These are phyloP conservation scores for Calycina herbarum DNA, from an alignment of 2,329 filamentous ascomycete species.

Conservation along the genomic window DNA sequence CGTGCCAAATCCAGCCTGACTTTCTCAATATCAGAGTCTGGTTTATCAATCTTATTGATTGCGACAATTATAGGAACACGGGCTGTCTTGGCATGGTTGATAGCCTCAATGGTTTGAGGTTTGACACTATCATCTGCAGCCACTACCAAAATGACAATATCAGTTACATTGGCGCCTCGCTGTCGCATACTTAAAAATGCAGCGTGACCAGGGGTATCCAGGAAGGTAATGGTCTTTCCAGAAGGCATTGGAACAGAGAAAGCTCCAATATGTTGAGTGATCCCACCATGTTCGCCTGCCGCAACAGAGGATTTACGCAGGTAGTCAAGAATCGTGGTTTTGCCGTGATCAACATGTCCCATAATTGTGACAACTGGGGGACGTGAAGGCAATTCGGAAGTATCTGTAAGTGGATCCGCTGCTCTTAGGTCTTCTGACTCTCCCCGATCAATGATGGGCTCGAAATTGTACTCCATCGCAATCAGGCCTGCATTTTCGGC, in stretches of 20 bases:
- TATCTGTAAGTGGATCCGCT: conserved; percentile 67
- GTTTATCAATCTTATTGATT: conserved; percentile 95
- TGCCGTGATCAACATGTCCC: conserved; percentile 98
- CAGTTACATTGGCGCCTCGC: conserved; percentile 91
- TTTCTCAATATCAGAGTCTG: conserved; percentile 73
- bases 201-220: conserved; percentile 94
- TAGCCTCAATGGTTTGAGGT: conserved; percentile 92
- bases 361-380: conserved; percentile 98
- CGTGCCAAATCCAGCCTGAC: conserved; percentile 86
- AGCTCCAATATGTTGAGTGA: conserved; percentile 97
- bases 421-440: conserved; percentile 70
- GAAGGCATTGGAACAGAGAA: conserved; percentile 87
- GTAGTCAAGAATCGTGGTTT: conserved; percentile 94
- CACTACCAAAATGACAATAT: conserved; percentile 94
- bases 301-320: conserved; percentile 90
- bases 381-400: conserved; percentile 65
- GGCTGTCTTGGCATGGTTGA: conserved; percentile 86
- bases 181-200: conserved; percentile 96
- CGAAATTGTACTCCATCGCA: conserved; percentile 88
- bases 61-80: conserved; percentile 96
- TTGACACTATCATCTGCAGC: conserved; percentile 97
- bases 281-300: conserved; percentile 89
- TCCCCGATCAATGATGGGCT: conserved; percentile 72
- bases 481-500: conserved; percentile 88
- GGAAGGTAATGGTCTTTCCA: conserved; percentile 90